Percentiles rank a stretch among this genome's conserved stretches.
These are phyloP conservation scores for Zymoseptoria tritici DNA, from an alignment of 2,329 filamentous ascomycete genomes.

Conservation along the genomic window DNA sequence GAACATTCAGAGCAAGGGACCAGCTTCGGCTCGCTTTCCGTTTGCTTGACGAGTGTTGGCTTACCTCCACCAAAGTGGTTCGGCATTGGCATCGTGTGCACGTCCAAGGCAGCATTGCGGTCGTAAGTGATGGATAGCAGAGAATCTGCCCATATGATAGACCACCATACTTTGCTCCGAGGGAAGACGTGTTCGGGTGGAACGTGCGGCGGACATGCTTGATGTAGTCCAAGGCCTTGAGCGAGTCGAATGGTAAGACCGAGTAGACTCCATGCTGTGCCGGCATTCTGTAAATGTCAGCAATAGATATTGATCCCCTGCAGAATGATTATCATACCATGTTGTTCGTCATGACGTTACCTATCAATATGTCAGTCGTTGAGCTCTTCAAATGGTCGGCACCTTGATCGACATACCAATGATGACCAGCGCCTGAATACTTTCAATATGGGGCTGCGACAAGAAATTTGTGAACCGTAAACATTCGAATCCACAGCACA, in stretches of 20 bases:
- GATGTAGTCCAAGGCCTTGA: constrained; percentile 53
- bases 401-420: constrained; percentile 33
- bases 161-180: constrained; percentile 44
- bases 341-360: constrained; percentile 42
- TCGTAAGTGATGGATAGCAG: constrained; percentile 58
- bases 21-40: not conserved
- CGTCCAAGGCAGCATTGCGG: constrained; percentile 48
- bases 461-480: constrained; percentile 57
- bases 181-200: constrained; percentile 40
- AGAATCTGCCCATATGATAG: constrained; percentile 58
- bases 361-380: not conserved
- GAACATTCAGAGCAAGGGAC: not conserved
- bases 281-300: constrained; percentile 44
- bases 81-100: constrained; percentile 37
- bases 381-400: not conserved
- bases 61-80: constrained; percentile 27
- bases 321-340: constrained; percentile 18
- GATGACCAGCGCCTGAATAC: constrained; percentile 54
- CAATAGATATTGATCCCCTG: constrained; percentile 20
- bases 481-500: constrained; percentile 59
- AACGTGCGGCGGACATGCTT: constrained; percentile 49
- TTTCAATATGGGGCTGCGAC: constrained; percentile 53
- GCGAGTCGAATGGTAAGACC: constrained; percentile 55
- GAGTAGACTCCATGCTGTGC: constrained; percentile 55
- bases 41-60: not conserved